Conservation (phyloP, 192 early-diverging fungal species). For the Ambispora gerdemannii region DNA sequence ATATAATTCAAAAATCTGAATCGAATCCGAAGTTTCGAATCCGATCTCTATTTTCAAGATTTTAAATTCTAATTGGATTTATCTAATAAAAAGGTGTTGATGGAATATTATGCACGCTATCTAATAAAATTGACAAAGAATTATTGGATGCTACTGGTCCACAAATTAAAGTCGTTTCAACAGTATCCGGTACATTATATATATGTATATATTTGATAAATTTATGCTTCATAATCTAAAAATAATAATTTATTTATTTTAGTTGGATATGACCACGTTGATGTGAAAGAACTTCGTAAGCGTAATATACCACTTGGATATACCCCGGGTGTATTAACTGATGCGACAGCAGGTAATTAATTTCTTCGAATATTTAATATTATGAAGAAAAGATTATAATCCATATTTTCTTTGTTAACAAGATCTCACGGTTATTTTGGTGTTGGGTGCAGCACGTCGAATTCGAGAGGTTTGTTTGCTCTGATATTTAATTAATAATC, state of each 20-base stretch:
- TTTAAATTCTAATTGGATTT: too few species aligned
- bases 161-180: slow-evolving; percentile 68
- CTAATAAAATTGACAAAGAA: slow-evolving; percentile 72
- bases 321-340: slow-evolving; percentile 86
- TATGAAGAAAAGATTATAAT: too few species aligned
- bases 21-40: too few species aligned
- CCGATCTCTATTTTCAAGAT: too few species aligned
- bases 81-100: slow-evolving; percentile 51
- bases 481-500: not conserved
- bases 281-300: slow-evolving; percentile 47
- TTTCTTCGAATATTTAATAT: too few species aligned
- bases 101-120: slow-evolving; percentile 64
- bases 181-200: slow-evolving; percentile 51
- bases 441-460: slow-evolving; percentile 67
- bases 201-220: not conserved
- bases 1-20: too few species aligned
- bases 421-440: slow-evolving; percentile 73
- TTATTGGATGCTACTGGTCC: slow-evolving; percentile 63
- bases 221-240: not conserved
- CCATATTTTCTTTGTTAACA: not conserved
- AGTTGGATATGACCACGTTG: slow-evolving; percentile 85
- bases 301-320: slow-evolving; percentile 65
- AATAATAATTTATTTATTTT: not conserved
- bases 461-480: slow-evolving; percentile 53
- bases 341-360: slow-evolving; percentile 68